Evolutionary conservation across 192 early-diverging fungal species (phyloP).

Genomic region (Linderina pennispora): DNA sequence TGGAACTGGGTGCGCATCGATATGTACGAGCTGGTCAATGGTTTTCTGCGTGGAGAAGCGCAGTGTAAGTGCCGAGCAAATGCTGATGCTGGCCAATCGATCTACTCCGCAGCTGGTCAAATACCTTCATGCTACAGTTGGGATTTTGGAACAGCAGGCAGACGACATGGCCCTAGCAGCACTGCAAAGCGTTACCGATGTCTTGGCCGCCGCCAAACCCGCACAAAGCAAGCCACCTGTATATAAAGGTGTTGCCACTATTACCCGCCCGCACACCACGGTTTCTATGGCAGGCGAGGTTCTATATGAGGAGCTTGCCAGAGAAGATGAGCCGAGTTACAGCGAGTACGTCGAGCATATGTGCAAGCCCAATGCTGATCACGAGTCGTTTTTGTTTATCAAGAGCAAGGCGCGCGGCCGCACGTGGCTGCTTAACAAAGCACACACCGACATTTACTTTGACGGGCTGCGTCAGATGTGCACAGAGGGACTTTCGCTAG

Average conservation of each 20-base stretch:
- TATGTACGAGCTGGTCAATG: slow-evolving; percentile 57
- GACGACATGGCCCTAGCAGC: slow-evolving; percentile 41
- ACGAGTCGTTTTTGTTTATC: too few species aligned
- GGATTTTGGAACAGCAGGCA: slow-evolving; percentile 57
- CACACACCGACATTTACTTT: too few species aligned
- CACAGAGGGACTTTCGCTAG: slow-evolving; percentile 73
- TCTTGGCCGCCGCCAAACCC: slow-evolving; percentile 57
- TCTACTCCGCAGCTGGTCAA: slow-evolving; percentile 64
- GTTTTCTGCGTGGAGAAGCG: slow-evolving; percentile 70
- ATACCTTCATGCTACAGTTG: slow-evolving; percentile 74
- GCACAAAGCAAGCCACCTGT: slow-evolving; percentile 64
- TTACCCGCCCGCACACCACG: slow-evolving; percentile 67
- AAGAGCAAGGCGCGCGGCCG: too few species aligned
- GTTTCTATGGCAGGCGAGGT: slow-evolving; percentile 69
- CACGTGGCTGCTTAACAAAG: too few species aligned
- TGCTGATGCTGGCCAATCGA: slow-evolving; percentile 68
- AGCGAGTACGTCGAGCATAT: slow-evolving; percentile 81
- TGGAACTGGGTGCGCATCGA: slow-evolving; percentile 85
- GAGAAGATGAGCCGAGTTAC: slow-evolving; percentile 66
- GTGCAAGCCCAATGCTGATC: too few species aligned
- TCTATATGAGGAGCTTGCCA: slow-evolving; percentile 72
- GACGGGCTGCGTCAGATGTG: too few species aligned
- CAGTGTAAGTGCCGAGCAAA: slow-evolving; percentile 50
- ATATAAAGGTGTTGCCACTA: slow-evolving; percentile 77
- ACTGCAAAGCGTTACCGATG: too few species aligned